Evolutionary conservation across 257 asterid species (phyloP).

Genomic region (Lithospermum erythrorhizon): DNA sequence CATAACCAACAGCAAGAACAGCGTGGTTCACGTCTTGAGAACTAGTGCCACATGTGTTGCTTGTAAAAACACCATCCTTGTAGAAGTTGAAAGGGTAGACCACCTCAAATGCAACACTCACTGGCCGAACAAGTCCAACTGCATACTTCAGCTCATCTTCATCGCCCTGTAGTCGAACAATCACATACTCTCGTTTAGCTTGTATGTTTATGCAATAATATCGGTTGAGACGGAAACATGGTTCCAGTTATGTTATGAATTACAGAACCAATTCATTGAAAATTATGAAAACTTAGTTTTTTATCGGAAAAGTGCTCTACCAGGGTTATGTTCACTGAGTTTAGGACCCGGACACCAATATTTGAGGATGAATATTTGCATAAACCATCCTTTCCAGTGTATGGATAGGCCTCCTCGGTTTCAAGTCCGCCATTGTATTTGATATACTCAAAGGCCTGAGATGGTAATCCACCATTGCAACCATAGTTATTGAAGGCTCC

Average conservation of each 20-base stretch:
- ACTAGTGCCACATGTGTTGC: constrained; percentile 44
- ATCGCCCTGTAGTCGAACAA: constrained; percentile 45
- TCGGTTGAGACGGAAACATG: neutral
- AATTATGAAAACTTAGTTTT: neutral
- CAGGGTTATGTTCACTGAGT: constrained; percentile 83
- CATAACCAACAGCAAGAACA: constrained; percentile 91
- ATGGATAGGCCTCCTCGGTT: constrained; percentile 82
- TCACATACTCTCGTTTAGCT: neutral
- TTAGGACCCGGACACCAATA: constrained; percentile 48
- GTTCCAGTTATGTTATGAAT: neutral
- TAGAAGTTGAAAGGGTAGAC: constrained; percentile 41
- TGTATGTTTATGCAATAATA: neutral
- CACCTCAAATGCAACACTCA: constrained; percentile 86
- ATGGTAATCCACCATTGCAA: constrained; percentile 88
- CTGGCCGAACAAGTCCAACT: constrained; percentile 70
- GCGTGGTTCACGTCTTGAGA: constrained; percentile 93
- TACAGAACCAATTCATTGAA: neutral
- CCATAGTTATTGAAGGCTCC: constrained; percentile 88
- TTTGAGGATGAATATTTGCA: constrained; percentile 71
- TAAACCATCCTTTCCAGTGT: constrained; percentile 49
- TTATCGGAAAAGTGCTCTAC: constrained; percentile 30
- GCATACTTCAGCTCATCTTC: constrained; percentile 85
- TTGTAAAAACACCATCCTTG: constrained; percentile 61
- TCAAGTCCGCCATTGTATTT: constrained; percentile 85
- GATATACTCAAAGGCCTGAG: constrained; percentile 96